Evolutionary conservation across 2,329 filamentous ascomycete genomes (phyloP).

Genomic region (Sarocladium kiliense): DNA sequence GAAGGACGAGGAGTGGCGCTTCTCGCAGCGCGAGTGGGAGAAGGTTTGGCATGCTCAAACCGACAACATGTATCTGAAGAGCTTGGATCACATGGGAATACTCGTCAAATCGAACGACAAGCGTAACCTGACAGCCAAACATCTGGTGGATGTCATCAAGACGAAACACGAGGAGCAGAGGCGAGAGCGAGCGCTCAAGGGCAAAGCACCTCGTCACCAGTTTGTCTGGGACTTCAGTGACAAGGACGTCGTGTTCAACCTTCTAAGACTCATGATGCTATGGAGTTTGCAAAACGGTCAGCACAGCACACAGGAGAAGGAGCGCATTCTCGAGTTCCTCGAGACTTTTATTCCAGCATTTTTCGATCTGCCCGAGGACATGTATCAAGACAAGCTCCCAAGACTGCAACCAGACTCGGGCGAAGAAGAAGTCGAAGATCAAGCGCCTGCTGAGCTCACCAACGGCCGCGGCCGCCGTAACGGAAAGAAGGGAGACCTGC

Average conservation of each 20-base stretch:
- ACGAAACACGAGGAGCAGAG: conserved; percentile 89
- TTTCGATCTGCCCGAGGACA: conserved; percentile 69
- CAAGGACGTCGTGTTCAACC: conserved; percentile 59
- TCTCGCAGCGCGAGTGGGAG: conserved; percentile 95
- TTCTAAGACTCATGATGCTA: conserved; percentile 57
- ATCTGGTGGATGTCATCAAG: conserved; percentile 84
- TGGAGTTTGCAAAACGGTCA: conserved; percentile 65
- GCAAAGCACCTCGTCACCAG: conserved; percentile 62
- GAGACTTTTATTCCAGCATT: conserved; percentile 71
- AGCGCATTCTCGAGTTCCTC: conserved; percentile 69
- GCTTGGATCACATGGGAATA: conserved; percentile 93
- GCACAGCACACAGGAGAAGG: conserved; percentile 67
- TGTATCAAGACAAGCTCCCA: conserved; percentile 60
- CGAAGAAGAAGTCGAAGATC: conserved; percentile 73
- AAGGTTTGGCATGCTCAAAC: conserved; percentile 98
- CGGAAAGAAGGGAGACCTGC: conserved; percentile 73
- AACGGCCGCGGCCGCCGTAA: conserved; percentile 65
- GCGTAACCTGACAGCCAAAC: conserved; percentile 83
- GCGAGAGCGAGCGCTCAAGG: conserved; percentile 60
- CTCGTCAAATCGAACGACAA: conserved; percentile 86
- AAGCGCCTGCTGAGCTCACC: conserved; percentile 64
- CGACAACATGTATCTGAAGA: conserved; percentile 90
- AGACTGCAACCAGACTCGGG: conserved; percentile 66
- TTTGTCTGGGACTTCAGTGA: conserved; percentile 71
- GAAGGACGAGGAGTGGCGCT: conserved; percentile 96